phyloP scores from a whole-genome alignment of 192 early-diverging fungal species.

The Glomus cerebriforme region DNA sequence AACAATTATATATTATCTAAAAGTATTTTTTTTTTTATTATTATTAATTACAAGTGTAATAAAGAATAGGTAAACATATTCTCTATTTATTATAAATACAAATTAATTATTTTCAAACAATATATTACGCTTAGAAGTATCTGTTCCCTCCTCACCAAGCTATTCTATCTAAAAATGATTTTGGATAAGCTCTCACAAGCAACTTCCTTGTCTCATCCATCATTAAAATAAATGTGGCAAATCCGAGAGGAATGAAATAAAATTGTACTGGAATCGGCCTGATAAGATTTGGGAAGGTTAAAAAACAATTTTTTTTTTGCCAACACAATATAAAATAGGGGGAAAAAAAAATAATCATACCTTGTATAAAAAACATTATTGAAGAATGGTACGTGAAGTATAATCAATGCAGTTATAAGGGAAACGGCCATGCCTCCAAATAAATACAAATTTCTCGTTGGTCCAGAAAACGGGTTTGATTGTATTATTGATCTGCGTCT shows the following conservation, averaged over 20 bases:
- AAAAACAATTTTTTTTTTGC: not conserved
- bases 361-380: slow-evolving; percentile 58
- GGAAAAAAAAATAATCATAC: not conserved
- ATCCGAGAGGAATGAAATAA: slow-evolving; percentile 66
- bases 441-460: slow-evolving; percentile 57
- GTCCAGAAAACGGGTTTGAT: slow-evolving; percentile 62
- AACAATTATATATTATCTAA: too few species aligned
- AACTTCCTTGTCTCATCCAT: slow-evolving; percentile 70
- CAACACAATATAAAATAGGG: not conserved
- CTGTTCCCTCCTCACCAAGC: not conserved
- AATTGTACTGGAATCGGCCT: slow-evolving; percentile 58
- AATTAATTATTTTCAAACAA: too few species aligned
- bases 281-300: not conserved
- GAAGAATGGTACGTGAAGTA: slow-evolving; percentile 57
- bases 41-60: too few species aligned
- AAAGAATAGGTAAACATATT: too few species aligned
- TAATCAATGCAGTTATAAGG: slow-evolving; percentile 48
- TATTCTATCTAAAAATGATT: not conserved
- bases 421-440: slow-evolving; percentile 56
- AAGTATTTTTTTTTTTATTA: too few species aligned
- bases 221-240: slow-evolving; percentile 55
- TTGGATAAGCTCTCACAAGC: slow-evolving; percentile 35
- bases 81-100: too few species aligned
- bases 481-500: slow-evolving; percentile 59
- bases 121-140: not conserved